phyloP scores from a whole-genome alignment of 139 green algal species.

The Chlamydomonas sphaeroides region DNA sequence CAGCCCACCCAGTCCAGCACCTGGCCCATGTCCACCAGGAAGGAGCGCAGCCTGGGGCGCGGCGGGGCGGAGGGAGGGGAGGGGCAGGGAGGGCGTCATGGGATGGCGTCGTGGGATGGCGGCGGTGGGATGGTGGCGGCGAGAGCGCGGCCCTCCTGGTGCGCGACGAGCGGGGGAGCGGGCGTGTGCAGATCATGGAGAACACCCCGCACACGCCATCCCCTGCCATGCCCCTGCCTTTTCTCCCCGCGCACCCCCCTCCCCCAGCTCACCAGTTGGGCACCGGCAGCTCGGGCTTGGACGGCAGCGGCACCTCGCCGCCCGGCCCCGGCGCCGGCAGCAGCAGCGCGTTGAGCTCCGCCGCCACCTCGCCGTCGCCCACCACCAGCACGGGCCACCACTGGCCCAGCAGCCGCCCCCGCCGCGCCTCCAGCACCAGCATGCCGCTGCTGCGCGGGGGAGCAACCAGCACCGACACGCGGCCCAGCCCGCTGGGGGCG shows the following conservation, averaged over 20 bases:
- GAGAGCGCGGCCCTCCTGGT: too few species aligned
- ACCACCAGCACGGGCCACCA: constrained; percentile 40
- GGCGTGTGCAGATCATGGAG: too few species aligned
- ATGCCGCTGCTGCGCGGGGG: neutral
- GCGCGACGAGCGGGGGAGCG: too few species aligned
- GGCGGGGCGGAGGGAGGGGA: too few species aligned
- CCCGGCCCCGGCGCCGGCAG: neutral
- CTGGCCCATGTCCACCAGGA: constrained; percentile 36
- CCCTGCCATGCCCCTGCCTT: too few species aligned
- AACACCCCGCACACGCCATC: too few species aligned
- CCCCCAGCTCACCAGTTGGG: too few species aligned
- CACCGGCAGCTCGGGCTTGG: neutral
- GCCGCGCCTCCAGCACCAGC: constrained; percentile 30
- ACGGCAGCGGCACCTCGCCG: neutral
- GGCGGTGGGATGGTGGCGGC: too few species aligned
- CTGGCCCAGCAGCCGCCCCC: constrained; percentile 16
- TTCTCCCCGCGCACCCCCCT: too few species aligned
- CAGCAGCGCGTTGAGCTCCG: constrained; percentile 12
- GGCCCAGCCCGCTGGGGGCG: too few species aligned
- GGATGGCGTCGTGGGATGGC: too few species aligned
- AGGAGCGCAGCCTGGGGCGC: neutral
- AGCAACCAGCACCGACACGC: neutral
- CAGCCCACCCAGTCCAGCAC: constrained; percentile 29
- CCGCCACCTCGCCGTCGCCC: neutral
- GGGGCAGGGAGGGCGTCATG: neutral